Percentiles rank a stretch among this genome's conserved stretches.
Evolutionary conservation across 75 land plant species (phyloP).

Genomic region (Cryptomeria japonica): DNA sequence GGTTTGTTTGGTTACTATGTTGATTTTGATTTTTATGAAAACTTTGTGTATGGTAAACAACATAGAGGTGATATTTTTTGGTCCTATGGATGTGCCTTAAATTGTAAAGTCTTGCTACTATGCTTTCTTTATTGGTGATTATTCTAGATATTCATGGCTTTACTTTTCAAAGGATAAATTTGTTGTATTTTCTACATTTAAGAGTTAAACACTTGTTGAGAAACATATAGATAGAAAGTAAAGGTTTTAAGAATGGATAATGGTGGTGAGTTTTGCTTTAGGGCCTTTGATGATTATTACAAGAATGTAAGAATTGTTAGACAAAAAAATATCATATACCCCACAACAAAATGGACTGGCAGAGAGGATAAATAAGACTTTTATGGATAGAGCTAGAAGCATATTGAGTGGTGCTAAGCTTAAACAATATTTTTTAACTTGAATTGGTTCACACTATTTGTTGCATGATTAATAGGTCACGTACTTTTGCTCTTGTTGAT

Average conservation of each 20-base stretch:
- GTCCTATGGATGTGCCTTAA: background rate
- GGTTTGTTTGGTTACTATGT: too few species aligned
- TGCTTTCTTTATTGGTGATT: background rate
- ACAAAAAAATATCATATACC: background rate
- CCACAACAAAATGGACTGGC: background rate
- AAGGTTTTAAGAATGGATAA: too few species aligned
- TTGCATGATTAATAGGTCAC: background rate
- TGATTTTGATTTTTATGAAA: too few species aligned
- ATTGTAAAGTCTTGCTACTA: background rate
- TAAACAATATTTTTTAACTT: too few species aligned
- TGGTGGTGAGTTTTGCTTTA: background rate
- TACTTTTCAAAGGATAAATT: too few species aligned
- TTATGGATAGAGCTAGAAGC: background rate
- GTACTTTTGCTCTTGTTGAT: background rate
- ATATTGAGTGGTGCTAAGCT: background rate
- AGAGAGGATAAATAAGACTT: background rate
- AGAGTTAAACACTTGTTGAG: too few species aligned
- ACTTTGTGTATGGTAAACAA: background rate
- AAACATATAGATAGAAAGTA: too few species aligned
- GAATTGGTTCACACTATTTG: background rate
- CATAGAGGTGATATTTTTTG: background rate
- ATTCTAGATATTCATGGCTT: background rate
- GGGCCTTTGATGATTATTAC: background rate
- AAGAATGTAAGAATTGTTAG: background rate
- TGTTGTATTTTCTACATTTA: too few species aligned